Percentiles rank a stretch among this genome's conserved stretches.
Evolutionary conservation across 164 flowering plant genomes (phyloP).

Genomic region (Kalanchoe fedtschenkoi): DNA sequence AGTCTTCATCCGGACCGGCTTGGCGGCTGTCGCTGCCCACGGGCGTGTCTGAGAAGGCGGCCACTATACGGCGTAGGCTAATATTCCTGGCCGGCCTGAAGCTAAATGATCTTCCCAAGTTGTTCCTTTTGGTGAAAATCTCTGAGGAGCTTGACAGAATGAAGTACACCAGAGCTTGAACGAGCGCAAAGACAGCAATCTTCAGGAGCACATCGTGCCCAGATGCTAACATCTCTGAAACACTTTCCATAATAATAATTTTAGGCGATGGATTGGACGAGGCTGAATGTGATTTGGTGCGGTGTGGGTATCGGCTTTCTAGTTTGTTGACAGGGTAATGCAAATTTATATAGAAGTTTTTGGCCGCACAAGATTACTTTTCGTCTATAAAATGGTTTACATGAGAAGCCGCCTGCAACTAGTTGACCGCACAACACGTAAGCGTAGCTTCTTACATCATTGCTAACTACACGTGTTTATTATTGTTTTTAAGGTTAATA

Average conservation of each 20-base stretch:
- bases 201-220: neutral
- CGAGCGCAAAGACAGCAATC: neutral
- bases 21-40: slow-evolving; percentile 18
- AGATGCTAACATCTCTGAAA: neutral
- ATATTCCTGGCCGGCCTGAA: slow-evolving; percentile 35
- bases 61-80: slow-evolving; percentile 33
- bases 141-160: slow-evolving; percentile 5
- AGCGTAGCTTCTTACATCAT: slow-evolving; percentile 2
- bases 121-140: slow-evolving; percentile 20
- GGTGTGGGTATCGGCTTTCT: too few species aligned
- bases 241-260: neutral
- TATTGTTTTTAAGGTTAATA: too few species aligned
- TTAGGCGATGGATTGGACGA: too few species aligned
- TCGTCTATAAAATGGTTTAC: too few species aligned
- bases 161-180: slow-evolving; percentile 5
- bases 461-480: neutral
- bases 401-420: neutral
- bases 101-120: slow-evolving; percentile 21
- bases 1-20: neutral
- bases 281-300: too few species aligned
- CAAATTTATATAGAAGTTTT: too few species aligned
- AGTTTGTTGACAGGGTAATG: neutral
- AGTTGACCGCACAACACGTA: slow-evolving; percentile 2
- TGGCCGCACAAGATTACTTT: too few species aligned
- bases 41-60: slow-evolving; percentile 34